These are phyloP conservation scores for Claviceps fusiformis DNA, from an alignment of 2,329 filamentous ascomycete genomes.

Conservation along the genomic window DNA sequence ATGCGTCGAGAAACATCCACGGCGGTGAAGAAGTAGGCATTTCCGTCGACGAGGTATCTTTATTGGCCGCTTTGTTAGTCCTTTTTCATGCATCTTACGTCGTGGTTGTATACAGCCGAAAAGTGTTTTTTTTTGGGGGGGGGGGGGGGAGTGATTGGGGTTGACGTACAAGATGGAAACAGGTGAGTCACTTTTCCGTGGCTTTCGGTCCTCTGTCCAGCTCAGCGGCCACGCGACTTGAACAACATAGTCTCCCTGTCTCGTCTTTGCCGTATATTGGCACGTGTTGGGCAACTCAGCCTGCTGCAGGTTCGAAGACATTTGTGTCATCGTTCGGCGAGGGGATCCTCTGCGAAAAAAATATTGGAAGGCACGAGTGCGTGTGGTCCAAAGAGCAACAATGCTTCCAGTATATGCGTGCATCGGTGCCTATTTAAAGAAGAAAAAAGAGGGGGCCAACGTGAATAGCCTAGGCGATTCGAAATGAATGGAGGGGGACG, in stretches of 20 bases:
- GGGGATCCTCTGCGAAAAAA: not conserved
- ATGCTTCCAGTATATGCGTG: not conserved
- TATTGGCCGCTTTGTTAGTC: not conserved
- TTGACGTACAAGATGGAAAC: slow-evolving; percentile 15
- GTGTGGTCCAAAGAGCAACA: not conserved
- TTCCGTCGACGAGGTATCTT: slow-evolving; percentile 22
- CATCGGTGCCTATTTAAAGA: not conserved
- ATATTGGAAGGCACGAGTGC: not conserved
- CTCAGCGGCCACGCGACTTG: slow-evolving; percentile 18
- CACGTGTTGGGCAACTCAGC: slow-evolving; percentile 15
- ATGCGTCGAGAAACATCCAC: slow-evolving; percentile 16
- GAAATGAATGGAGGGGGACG: not conserved
- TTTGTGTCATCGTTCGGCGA: not conserved
- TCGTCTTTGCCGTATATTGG: slow-evolving; percentile 13
- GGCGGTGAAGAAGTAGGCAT: slow-evolving; percentile 21
- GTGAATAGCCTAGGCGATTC: not conserved
- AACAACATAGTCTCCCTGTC: slow-evolving; percentile 17
- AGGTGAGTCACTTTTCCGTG: slow-evolving; percentile 9
- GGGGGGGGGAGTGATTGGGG: not conserved
- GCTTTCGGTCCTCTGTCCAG: slow-evolving; percentile 14
- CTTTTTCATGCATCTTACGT: not conserved
- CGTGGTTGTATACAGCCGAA: too few species aligned
- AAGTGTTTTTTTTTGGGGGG: not conserved
- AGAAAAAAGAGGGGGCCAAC: not conserved
- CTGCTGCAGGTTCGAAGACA: slow-evolving; percentile 4